Base-by-base conservation (phyloP, 495 filamentous ascomycete species). In the Neurospora sp. region DNA sequence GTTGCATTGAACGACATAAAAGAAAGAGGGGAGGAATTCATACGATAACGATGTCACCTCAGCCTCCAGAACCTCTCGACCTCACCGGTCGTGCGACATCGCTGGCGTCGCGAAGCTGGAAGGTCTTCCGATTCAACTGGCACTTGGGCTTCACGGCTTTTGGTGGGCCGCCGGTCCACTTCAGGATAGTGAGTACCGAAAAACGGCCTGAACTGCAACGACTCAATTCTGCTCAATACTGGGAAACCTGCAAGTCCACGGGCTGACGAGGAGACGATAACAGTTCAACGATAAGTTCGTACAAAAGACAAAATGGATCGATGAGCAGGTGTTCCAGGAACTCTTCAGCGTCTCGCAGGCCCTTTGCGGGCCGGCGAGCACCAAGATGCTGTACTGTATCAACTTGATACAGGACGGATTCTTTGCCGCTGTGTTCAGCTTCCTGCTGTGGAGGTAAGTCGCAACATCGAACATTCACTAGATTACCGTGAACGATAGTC, bases 321-420 rank as follows among this genome's bases (percentile, higher is more conserved):
- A 94, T 80, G 91, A 93, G 74, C 90, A 92, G 76, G 86, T 90
- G 72, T 96, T 92, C 81, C 91, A 94, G 81, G 92, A 96, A 77
- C 86, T 94, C 19, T 96, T 95, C 79, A 91, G 91, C 24, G 82
- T 96, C 74, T 91, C 88, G 69, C 93, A 94, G 79, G 89, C 90
- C 17, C 87, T 94, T 24, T 89, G 91, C 0, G 93, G 93, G 0
- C 93, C 93, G 0, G 93, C 79, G 2, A 92, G 89, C 78, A 94
- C 92, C 21, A 95, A 95, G 81, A 93, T 95, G 90, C 77, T 89
- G 0, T 94, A 92, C 75, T 92, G 90, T 75, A 89, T 95, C 38
- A 89, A 90, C 38, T 77, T 92, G 45, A 85, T 94, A 11, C 89
- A 89, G 71, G 86, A 85, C 39, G 93, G 92, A 0, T 83, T 91